Evolutionary conservation across 108 stramenopile genomes (phyloP).

Genomic region (Pelagomonas calceolata): DNA sequence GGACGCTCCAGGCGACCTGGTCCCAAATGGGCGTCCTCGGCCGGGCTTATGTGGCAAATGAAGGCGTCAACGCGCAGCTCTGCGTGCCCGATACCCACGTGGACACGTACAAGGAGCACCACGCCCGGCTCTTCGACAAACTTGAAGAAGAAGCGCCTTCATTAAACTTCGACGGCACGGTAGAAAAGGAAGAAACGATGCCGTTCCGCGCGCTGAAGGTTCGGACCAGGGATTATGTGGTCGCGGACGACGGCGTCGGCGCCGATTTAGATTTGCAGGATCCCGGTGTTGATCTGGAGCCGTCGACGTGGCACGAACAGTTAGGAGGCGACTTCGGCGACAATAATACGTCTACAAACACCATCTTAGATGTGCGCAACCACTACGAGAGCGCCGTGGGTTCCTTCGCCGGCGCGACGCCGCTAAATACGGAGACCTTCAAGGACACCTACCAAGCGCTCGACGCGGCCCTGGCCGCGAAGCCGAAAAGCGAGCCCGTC

Average conservation of each 20-base stretch:
- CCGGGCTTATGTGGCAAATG: constrained; percentile 79
- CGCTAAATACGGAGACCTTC: constrained; percentile 76
- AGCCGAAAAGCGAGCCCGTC: constrained; percentile 73
- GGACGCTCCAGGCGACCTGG: constrained; percentile 39
- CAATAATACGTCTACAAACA: not conserved
- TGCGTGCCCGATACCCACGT: constrained; percentile 49
- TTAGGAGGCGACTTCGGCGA: constrained; percentile 4
- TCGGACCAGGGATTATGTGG: constrained; percentile 27
- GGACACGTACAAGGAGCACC: constrained; percentile 11
- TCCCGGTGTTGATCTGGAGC: constrained; percentile 18
- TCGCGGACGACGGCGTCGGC: constrained; percentile 30
- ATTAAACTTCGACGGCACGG: constrained; percentile 21
- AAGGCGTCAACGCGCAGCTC: constrained; percentile 97
- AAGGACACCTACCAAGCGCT: constrained; percentile 76
- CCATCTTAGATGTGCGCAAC: constrained; percentile 72
- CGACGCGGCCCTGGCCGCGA: constrained; percentile 56
- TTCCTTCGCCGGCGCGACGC: constrained; percentile 70
- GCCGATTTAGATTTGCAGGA: constrained; percentile 19
- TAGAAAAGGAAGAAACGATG: constrained; percentile 16
- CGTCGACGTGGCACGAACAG: constrained; percentile 33
- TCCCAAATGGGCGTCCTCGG: constrained; percentile 73
- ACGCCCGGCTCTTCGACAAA: not conserved
- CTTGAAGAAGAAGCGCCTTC: constrained; percentile 15
- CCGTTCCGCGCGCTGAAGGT: constrained; percentile 39
- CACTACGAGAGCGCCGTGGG: constrained; percentile 84